Conservation (phyloP, 495 filamentous ascomycete genomes). For the Cercophora samala region DNA sequence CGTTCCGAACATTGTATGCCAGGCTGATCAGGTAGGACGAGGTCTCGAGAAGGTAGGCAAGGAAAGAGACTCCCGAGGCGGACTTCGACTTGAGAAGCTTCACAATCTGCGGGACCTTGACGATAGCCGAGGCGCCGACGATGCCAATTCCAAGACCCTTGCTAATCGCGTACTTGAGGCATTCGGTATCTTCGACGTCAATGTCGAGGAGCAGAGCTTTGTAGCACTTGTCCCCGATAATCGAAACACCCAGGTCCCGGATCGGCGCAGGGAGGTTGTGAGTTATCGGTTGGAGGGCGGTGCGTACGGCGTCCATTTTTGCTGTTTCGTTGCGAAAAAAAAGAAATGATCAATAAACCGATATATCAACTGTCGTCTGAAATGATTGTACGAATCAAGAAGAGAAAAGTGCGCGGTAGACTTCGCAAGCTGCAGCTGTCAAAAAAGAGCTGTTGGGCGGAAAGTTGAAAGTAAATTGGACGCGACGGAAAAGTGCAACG, state of each 20-base stretch:
- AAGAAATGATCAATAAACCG: neutral
- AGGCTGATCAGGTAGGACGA: constrained; percentile 77
- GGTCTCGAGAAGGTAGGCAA: constrained; percentile 88
- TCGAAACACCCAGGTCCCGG: constrained; percentile 66
- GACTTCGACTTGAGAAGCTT: constrained; percentile 80
- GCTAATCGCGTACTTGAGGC: constrained; percentile 81
- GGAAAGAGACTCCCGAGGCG: constrained; percentile 78
- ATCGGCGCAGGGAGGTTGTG: constrained; percentile 75
- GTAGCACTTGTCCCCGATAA: constrained; percentile 84
- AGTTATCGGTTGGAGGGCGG: constrained; percentile 72
- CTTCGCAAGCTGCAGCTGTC: neutral
- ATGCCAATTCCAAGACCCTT: constrained; percentile 92
- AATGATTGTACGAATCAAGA: neutral
- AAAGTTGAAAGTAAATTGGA: neutral
- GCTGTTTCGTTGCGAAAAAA: constrained; percentile 7
- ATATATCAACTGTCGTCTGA: neutral
- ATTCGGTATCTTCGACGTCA: constrained; percentile 66
- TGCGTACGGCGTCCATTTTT: constrained; percentile 55
- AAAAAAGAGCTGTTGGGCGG: neutral
- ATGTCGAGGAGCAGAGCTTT: constrained; percentile 74
- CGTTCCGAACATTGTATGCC: constrained; percentile 83
- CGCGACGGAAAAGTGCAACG: neutral
- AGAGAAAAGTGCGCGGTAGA: neutral
- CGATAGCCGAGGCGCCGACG: constrained; percentile 77
- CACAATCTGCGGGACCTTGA: constrained; percentile 94